Evolutionary conservation across 73 alveolate species (phyloP).

Genomic region (Effrenium voratum): DNA sequence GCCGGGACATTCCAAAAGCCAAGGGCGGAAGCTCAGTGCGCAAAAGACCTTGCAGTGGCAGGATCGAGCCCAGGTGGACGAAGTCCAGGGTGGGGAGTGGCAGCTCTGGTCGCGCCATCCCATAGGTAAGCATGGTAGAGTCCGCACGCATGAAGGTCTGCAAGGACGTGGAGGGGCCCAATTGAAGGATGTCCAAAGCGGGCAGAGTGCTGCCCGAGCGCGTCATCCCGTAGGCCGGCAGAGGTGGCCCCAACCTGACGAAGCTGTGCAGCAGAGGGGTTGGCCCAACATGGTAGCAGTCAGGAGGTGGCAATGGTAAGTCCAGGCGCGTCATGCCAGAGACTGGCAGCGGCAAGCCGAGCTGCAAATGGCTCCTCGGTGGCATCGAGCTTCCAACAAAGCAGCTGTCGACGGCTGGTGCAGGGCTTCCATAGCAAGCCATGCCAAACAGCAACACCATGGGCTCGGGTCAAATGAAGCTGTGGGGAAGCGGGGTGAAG

Average conservation of each 20-base stretch:
- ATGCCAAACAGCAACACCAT: slow-evolving; percentile 30
- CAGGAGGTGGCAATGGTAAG: not conserved
- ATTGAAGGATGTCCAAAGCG: slow-evolving; percentile 61
- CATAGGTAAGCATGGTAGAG: slow-evolving; percentile 20
- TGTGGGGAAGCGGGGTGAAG: not conserved
- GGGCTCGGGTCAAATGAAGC: not conserved
- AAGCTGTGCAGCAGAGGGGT: slow-evolving; percentile 7
- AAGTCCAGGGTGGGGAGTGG: slow-evolving; percentile 34
- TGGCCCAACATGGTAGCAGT: not conserved
- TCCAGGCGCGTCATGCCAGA: slow-evolving; percentile 14
- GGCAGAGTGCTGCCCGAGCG: not conserved
- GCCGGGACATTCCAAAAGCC: slow-evolving; percentile 64
- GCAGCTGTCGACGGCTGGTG: slow-evolving; percentile 32
- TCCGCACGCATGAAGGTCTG: slow-evolving; percentile 15
- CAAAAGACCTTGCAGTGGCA: slow-evolving; percentile 3
- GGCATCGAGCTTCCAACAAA: slow-evolving; percentile 26
- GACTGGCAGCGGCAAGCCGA: not conserved
- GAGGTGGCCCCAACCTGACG: not conserved
- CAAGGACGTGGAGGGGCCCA: slow-evolving; percentile 1
- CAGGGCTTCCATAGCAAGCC: slow-evolving; percentile 57
- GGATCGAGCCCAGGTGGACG: slow-evolving; percentile 31
- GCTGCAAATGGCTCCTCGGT: not conserved
- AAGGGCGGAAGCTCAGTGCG: slow-evolving; percentile 4
- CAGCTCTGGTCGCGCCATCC: slow-evolving; percentile 66
- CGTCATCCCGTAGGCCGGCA: slow-evolving; percentile 56